These are phyloP conservation scores for Hypoxylon sp. DNA, from an alignment of 2,329 filamentous ascomycete species.

Conservation along the genomic window DNA sequence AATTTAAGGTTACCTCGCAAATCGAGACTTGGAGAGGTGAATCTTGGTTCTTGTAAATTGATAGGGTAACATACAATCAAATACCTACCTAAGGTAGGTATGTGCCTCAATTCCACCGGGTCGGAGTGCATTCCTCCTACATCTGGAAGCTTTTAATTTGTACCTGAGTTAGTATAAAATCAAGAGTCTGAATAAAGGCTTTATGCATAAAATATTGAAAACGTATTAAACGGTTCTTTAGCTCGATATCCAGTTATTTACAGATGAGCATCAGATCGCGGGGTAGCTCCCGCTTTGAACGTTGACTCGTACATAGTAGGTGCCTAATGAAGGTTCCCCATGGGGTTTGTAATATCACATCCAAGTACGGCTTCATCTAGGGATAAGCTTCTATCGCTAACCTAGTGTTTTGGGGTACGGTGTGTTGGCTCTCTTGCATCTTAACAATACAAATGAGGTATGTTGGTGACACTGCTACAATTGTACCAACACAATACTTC, in stretches of 20 bases:
- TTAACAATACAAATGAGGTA: too few species aligned
- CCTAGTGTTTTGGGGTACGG: neutral
- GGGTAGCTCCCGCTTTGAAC: too few species aligned
- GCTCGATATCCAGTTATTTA: too few species aligned
- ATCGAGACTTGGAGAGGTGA: neutral
- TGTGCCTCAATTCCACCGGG: constrained; percentile 15
- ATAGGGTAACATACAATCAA: constrained; percentile 3
- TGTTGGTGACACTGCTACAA: too few species aligned
- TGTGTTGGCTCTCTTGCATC: neutral
- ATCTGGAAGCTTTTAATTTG: neutral
- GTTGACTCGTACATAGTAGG: too few species aligned
- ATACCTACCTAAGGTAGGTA: neutral
- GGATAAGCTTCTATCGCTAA: too few species aligned
- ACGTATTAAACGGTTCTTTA: too few species aligned
- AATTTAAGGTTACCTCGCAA: constrained; percentile 10
- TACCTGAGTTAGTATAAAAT: neutral
- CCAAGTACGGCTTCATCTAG: too few species aligned
- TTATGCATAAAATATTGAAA: neutral
- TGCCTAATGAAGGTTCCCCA: too few species aligned
- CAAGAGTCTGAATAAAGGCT: neutral
- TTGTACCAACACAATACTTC: too few species aligned
- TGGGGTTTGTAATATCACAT: too few species aligned
- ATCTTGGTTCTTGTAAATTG: constrained; percentile 12
- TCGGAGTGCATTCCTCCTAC: constrained; percentile 7
- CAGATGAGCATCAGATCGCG: too few species aligned